A percentile compares a stretch with the other conserved stretches of the same genome.
Conservation (phyloP, 2,329 filamentous ascomycete genomes). For the Exophiala aquamarina region DNA sequence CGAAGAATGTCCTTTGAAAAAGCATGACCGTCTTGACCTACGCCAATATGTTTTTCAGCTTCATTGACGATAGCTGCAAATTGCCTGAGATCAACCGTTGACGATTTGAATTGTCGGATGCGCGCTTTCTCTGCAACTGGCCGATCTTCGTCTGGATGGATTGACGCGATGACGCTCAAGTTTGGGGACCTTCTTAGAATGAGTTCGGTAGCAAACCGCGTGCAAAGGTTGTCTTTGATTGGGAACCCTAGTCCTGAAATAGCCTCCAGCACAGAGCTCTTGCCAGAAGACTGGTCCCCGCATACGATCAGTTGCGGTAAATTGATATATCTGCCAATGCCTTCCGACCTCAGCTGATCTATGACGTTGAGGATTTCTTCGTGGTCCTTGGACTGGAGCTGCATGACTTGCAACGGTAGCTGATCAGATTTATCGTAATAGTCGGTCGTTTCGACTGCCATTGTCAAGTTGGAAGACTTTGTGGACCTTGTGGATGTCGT, state of each 20-base stretch:
- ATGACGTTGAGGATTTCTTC: conserved; percentile 53
- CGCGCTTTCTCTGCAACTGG: conserved; percentile 26
- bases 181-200: conserved; percentile 47
- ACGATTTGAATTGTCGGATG: conserved; percentile 12
- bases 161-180: conserved; percentile 44
- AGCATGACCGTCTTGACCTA: conserved; percentile 36
- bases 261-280: conserved; percentile 65
- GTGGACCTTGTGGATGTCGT: too few relatives aligned
- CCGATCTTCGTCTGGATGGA: conserved; percentile 36
- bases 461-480: too few relatives aligned
- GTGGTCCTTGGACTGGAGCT: too few relatives aligned
- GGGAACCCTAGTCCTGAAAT: conserved; percentile 63
- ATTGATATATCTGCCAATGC: conserved; percentile 48
- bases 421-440: too few relatives aligned
- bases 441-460: too few relatives aligned
- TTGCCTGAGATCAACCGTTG: conserved; percentile 36
- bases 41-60: conserved; percentile 54
- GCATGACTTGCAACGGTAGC: too few relatives aligned
- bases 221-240: conserved; percentile 56
- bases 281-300: conserved; percentile 62
- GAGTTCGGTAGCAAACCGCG: conserved; percentile 62
- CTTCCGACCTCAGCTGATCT: conserved; percentile 52
- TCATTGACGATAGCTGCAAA: conserved; percentile 52
- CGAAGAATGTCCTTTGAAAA: conserved; percentile 55
- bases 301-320: conserved; percentile 59